phyloP scores from a whole-genome alignment of 2,329 filamentous ascomycete species.

The Aspergillus caelatus region DNA sequence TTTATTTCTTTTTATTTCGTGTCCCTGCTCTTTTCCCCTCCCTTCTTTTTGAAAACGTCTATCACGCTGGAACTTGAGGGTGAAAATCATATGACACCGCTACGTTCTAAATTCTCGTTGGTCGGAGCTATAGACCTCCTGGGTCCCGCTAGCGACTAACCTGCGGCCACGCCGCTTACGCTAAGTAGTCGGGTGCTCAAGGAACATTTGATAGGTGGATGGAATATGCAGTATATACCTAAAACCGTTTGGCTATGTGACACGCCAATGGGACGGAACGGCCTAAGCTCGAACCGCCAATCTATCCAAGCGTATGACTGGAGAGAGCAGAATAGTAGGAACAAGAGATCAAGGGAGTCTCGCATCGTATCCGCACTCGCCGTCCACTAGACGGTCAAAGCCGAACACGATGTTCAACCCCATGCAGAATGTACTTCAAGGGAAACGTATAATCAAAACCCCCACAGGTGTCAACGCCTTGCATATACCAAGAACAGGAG shows the following conservation, averaged over 20 bases:
- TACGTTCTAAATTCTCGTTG: constrained; percentile 24
- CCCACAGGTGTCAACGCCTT: constrained; percentile 31
- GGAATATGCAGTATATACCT: constrained; percentile 24
- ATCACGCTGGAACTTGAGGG: neutral
- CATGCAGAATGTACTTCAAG: constrained; percentile 16
- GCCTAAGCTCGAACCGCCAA: constrained; percentile 11
- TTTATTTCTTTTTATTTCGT: neutral
- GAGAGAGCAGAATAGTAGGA: constrained; percentile 13
- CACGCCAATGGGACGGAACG: constrained; percentile 19
- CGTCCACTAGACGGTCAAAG: neutral
- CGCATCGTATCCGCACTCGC: constrained; percentile 11
- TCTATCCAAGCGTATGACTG: constrained; percentile 18
- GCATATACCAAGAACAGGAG: constrained; percentile 19
- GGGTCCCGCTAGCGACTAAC: constrained; percentile 5
- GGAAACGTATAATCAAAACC: constrained; percentile 20
- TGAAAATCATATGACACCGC: constrained; percentile 11
- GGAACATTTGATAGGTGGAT: constrained; percentile 15
- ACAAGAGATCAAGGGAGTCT: constrained; percentile 14
- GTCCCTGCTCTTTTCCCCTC: no score
- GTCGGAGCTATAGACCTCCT: constrained; percentile 9
- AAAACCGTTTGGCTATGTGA: constrained; percentile 22
- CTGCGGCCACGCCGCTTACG: constrained; percentile 17
- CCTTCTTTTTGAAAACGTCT: neutral
- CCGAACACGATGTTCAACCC: constrained; percentile 5
- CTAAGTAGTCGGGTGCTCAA: constrained; percentile 6